A percentile compares a stretch with the other conserved stretches of the same genome.
Conservation (phyloP, 2,329 filamentous ascomycete genomes). For the Aspergillus ochraceus region DNA sequence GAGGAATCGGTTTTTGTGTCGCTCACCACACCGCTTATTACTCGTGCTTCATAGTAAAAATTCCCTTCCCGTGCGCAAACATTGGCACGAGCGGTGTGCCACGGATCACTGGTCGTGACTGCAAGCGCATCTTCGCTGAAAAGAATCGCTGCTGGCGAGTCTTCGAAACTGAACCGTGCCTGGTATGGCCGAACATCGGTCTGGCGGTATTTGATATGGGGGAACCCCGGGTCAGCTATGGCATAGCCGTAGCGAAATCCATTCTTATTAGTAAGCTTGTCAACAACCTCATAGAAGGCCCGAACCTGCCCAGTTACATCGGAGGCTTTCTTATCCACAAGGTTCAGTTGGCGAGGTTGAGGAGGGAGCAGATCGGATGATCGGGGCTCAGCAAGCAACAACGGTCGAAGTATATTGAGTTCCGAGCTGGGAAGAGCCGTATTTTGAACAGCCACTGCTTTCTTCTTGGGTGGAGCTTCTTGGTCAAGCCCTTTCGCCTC, state of each 20-base stretch:
- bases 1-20: conserved; percentile 20
- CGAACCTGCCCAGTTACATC: conserved; percentile 35
- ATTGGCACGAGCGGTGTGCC: conserved; percentile 87
- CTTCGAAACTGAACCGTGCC: conserved; percentile 87
- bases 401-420: conserved; percentile 41
- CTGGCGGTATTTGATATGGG: conserved; percentile 85
- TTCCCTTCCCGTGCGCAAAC: conserved; percentile 85
- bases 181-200: conserved; percentile 83
- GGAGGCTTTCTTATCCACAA: conserved; percentile 36
- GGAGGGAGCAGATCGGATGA: conserved; percentile 39
- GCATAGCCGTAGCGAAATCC: conserved; percentile 87
- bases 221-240: conserved; percentile 84
- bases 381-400: conserved; percentile 41
- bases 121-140: conserved; percentile 74
- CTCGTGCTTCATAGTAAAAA: conserved; percentile 92
- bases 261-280: conserved; percentile 63
- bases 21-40: conserved; percentile 66
- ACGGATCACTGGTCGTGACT: conserved; percentile 88
- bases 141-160: conserved; percentile 80
- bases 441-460: conserved; percentile 27
- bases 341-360: conserved; percentile 42
- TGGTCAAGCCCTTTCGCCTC: conserved; percentile 44
- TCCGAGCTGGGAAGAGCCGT: conserved; percentile 38
- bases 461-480: conserved; percentile 40
- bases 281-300: conserved; percentile 45